Conservation (phyloP, 164 flowering plant genomes). For the Stephania yunnanensis region DNA sequence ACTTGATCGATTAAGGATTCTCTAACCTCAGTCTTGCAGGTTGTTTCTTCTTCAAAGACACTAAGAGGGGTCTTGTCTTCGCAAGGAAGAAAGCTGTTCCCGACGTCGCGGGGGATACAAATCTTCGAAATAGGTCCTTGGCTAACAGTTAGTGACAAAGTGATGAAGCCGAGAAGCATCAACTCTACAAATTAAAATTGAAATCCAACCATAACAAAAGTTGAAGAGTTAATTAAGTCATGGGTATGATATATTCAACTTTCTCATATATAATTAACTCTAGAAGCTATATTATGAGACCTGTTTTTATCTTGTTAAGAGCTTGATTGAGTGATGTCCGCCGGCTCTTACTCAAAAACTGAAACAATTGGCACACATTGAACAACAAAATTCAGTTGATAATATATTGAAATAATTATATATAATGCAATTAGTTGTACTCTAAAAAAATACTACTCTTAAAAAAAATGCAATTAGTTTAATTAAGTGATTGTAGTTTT, state of each 20-base stretch:
- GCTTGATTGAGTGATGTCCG: constrained; percentile 42
- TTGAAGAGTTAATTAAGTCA: not conserved
- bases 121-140: constrained; percentile 44
- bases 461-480: not conserved
- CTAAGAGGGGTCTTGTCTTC: not conserved
- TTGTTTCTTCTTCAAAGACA: constrained; percentile 37
- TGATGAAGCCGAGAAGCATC: constrained; percentile 61
- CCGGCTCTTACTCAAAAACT: constrained; percentile 35
- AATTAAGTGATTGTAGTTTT: no score
- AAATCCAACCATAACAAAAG: not conserved
- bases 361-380: not conserved
- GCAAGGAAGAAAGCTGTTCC: constrained; percentile 52
- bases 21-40: constrained; percentile 32
- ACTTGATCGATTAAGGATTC: no score
- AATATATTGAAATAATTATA: no score
- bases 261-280: not conserved
- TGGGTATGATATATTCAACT: not conserved
- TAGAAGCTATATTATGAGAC: constrained; percentile 15
- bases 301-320: constrained; percentile 53
- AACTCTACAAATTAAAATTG: constrained; percentile 32
- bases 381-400: not conserved
- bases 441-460: no score
- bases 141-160: constrained; percentile 40
- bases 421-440: not conserved
- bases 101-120: constrained; percentile 40